A percentile compares a stretch with the other conserved stretches of the same genome.
Evolutionary conservation across 1,284 basidiomycete species (phyloP).

Genomic region (Puccinia brachypodii): DNA sequence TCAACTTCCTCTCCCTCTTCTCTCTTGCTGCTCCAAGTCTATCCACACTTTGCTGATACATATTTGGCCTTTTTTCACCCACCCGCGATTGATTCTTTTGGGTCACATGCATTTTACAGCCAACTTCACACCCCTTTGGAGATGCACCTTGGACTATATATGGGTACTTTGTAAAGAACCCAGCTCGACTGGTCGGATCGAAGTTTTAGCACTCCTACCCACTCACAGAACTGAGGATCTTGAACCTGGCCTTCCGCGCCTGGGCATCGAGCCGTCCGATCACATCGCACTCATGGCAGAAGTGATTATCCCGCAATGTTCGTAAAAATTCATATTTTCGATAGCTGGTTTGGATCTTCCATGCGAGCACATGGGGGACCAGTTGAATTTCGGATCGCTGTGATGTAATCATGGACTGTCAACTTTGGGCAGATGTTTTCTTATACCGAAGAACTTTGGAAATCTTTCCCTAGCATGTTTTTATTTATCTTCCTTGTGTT

Average conservation of each 20-base stretch:
- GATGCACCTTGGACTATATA: slow-evolving; percentile 46
- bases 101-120: slow-evolving; percentile 6
- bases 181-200: not conserved
- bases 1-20: not conserved
- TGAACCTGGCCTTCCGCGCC: slow-evolving; percentile 31
- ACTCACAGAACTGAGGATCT: slow-evolving; percentile 26
- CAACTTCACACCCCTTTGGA: slow-evolving; percentile 46
- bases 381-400: not conserved
- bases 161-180: slow-evolving; percentile 14
- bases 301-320: not conserved
- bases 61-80: not conserved
- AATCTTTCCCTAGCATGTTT: not conserved
- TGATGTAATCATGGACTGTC: not conserved
- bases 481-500: not conserved
- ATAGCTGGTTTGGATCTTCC: not conserved
- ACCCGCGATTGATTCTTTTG: not conserved
- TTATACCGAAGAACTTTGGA: not conserved
- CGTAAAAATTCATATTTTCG: not conserved
- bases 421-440: not conserved
- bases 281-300: slow-evolving; percentile 44
- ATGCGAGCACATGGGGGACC: not conserved
- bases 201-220: slow-evolving; percentile 29
- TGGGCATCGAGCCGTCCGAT: slow-evolving; percentile 42
- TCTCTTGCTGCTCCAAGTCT: not conserved
- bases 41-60: not conserved